phyloP scores from a whole-genome alignment of 371 early-diverging fungal species.

The Rhizopus delemar region DNA sequence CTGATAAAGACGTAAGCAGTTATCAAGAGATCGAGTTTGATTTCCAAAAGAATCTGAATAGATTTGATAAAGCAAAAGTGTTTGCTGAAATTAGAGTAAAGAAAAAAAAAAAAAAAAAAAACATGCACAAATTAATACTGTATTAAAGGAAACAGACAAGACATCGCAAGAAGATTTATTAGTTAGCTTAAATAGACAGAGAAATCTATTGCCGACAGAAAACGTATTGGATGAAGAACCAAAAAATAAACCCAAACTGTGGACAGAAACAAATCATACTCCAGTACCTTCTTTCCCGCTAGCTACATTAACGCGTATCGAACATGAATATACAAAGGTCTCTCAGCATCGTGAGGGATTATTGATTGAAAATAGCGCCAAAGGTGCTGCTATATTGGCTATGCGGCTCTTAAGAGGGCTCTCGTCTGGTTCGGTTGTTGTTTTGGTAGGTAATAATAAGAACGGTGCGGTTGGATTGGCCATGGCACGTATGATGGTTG shows the following conservation, averaged over 20 bases:
- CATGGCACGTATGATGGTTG: constrained; percentile 72
- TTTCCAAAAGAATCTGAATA: constrained; percentile 74
- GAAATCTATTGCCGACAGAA: constrained; percentile 55
- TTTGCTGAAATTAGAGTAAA: constrained; percentile 79
- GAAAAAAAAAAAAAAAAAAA: not conserved
- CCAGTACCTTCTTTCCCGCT: constrained; percentile 57
- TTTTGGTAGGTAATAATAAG: constrained; percentile 74
- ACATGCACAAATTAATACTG: not conserved
- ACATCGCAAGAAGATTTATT: constrained; percentile 71
- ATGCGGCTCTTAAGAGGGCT: constrained; percentile 65
- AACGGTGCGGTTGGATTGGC: constrained; percentile 72
- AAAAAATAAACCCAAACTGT: not conserved
- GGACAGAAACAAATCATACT: constrained; percentile 18
- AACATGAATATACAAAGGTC: constrained; percentile 50
- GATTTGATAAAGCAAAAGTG: constrained; percentile 78
- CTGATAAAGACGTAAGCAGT: constrained; percentile 59
- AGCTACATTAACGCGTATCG: constrained; percentile 47
- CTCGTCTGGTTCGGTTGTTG: constrained; percentile 65
- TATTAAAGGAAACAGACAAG: constrained; percentile 61
- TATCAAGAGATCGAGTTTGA: constrained; percentile 76
- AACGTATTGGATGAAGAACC: constrained; percentile 52
- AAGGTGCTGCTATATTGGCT: constrained; percentile 69
- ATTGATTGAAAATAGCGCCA: constrained; percentile 71
- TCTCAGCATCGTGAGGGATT: constrained; percentile 11
- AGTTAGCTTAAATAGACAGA: constrained; percentile 63